Evolutionary conservation across 228 moss, liverwort and hornwort genomes (phyloP).

Genomic region (Sphagnum magellanicum): DNA sequence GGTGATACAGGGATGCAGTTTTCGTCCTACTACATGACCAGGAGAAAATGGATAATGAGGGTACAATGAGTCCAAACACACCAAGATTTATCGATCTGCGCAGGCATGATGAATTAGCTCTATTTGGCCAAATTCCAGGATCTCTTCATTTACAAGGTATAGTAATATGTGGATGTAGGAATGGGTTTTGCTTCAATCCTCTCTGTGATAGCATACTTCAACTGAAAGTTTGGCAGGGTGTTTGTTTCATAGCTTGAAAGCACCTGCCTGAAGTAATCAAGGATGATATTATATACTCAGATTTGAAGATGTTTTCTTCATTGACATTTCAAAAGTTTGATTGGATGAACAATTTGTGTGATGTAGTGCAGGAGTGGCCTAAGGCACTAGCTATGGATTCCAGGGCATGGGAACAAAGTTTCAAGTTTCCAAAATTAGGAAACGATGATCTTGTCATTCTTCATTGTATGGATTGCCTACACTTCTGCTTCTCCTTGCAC

Average conservation of each 20-base stretch:
- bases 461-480: constrained; percentile 37
- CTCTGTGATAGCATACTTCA: background rate
- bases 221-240: background rate
- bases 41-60: constrained; percentile 26
- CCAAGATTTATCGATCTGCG: constrained; percentile 76
- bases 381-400: constrained; percentile 76
- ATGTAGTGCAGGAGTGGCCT: constrained; percentile 72
- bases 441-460: constrained; percentile 68
- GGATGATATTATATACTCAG: too few species aligned
- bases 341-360: background rate
- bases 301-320: too few species aligned
- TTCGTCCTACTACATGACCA: constrained; percentile 59
- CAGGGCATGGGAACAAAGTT: constrained; percentile 61
- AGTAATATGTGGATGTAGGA: background rate
- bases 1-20: constrained; percentile 68
- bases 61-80: constrained; percentile 32
- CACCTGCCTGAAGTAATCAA: background rate
- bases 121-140: constrained; percentile 75
- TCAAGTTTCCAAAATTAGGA: constrained; percentile 66
- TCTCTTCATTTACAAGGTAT: constrained; percentile 85
- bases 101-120: constrained; percentile 78
- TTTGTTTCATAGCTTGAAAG: background rate
- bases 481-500: background rate
- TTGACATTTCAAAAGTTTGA: background rate
- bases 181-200: background rate